phyloP scores from a whole-genome alignment of 2,329 filamentous ascomycete genomes.

The Claviceps citrina region DNA sequence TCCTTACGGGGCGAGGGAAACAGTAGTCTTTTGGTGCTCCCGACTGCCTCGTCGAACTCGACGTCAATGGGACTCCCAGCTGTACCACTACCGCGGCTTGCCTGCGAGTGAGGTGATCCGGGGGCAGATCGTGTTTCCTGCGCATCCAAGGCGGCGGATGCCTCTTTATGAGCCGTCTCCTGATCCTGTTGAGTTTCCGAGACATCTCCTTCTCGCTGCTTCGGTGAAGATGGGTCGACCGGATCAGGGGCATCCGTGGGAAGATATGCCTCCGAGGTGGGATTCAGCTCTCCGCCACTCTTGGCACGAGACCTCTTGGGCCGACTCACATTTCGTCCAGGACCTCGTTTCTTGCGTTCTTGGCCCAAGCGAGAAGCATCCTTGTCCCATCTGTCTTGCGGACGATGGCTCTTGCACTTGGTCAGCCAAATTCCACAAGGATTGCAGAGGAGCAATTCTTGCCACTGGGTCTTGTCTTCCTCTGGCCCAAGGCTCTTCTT shows the following conservation, averaged over 20 bases:
- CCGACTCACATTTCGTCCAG: conserved; percentile 24
- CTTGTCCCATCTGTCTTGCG: conserved; percentile 68
- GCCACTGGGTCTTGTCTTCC: conserved; percentile 53
- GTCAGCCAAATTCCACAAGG: conserved; percentile 91
- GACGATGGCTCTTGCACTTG: conserved; percentile 75
- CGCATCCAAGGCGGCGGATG: conserved; percentile 6
- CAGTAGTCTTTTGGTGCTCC: conserved; percentile 50
- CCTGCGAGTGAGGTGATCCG: conserved; percentile 38
- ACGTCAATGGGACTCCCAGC: conserved; percentile 41
- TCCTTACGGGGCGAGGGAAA: conserved; percentile 64
- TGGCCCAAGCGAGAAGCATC: conserved; percentile 37
- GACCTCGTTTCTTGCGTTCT: conserved; percentile 33
- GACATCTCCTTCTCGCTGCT: conserved; percentile 8
- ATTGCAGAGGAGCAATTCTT: conserved; percentile 71
- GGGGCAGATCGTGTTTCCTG: conserved; percentile 13
- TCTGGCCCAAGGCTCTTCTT: conserved; percentile 54
- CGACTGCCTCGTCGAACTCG: conserved; percentile 32
- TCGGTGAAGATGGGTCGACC: conserved; percentile 24
- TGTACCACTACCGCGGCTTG: conserved; percentile 38
- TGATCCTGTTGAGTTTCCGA: conserved; percentile 8
- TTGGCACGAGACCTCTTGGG: conserved; percentile 35
- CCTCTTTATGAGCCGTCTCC: neutral
- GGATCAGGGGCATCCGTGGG: conserved; percentile 38
- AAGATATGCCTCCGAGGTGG: conserved; percentile 38
- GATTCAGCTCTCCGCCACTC: conserved; percentile 28